Evolutionary conservation across 2,329 filamentous ascomycete species (phyloP).

Genomic region (Lasiodiplodia citricola): DNA sequence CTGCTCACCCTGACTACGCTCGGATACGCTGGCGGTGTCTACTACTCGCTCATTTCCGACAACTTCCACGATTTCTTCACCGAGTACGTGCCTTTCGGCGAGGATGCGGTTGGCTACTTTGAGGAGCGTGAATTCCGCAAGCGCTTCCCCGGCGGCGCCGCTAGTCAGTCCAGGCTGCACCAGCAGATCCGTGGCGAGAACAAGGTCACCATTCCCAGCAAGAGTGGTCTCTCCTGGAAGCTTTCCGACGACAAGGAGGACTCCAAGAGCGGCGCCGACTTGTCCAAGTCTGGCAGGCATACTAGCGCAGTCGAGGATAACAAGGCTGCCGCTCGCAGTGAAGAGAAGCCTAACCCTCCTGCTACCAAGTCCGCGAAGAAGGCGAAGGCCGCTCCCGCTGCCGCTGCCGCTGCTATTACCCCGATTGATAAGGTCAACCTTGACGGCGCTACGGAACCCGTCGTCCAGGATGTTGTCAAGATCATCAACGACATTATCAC

Average conservation of each 20-base stretch:
- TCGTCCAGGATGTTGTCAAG: constrained; percentile 91
- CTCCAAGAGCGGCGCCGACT: constrained; percentile 40
- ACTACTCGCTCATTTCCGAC: constrained; percentile 91
- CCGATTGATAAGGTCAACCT: constrained; percentile 81
- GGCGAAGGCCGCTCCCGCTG: constrained; percentile 31
- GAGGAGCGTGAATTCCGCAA: constrained; percentile 94
- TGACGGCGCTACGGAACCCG: constrained; percentile 77
- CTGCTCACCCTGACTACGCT: constrained; percentile 76
- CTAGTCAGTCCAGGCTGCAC: constrained; percentile 47
- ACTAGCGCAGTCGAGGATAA: constrained; percentile 61
- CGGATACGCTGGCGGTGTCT: constrained; percentile 86
- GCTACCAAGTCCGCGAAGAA: constrained; percentile 29
- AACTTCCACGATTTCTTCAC: constrained; percentile 99
- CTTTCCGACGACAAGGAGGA: constrained; percentile 64
- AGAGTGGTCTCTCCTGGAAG: constrained; percentile 84
- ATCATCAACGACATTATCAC: constrained; percentile 96
- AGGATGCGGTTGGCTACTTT: constrained; percentile 92
- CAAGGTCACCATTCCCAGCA: constrained; percentile 81
- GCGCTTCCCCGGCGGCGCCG: constrained; percentile 65
- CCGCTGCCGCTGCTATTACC: constrained; percentile 43
- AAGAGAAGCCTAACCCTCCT: constrained; percentile 34
- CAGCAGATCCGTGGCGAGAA: constrained; percentile 62
- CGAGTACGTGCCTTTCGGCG: constrained; percentile 92
- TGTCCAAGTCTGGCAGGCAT: constrained; percentile 59
- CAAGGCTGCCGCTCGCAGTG: constrained; percentile 40